Percentiles rank a stretch among this genome's conserved stretches.
These are phyloP conservation scores for Sclerotinia subarctica DNA, from an alignment of 2,329 filamentous ascomycete genomes.

Conservation along the genomic window DNA sequence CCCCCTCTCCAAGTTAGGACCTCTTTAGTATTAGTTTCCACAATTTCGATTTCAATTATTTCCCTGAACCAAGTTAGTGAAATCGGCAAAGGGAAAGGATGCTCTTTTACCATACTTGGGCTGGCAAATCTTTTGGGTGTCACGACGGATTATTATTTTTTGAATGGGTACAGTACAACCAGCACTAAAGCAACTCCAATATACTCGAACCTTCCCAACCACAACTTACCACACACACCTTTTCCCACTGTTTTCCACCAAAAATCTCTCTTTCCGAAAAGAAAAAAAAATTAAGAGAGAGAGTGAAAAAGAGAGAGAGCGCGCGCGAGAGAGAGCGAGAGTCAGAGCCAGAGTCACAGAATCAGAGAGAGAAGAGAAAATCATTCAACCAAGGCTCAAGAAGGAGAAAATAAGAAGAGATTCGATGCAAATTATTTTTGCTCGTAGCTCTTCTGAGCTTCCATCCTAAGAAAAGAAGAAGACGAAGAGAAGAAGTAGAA, in stretches of 20 bases:
- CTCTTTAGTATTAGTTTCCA: slow-evolving; percentile 2
- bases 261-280: slow-evolving; percentile 6
- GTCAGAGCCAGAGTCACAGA: no score
- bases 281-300: not conserved
- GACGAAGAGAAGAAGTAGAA: not conserved
- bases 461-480: not conserved
- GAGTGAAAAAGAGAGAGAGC: not conserved
- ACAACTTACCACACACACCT: slow-evolving; percentile 12
- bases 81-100: not conserved
- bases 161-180: slow-evolving; percentile 11
- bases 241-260: slow-evolving; percentile 16
- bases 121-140: slow-evolving; percentile 4
- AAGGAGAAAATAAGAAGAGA: not conserved
- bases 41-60: not conserved
- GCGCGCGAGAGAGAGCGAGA: not conserved
- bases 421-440: slow-evolving; percentile 22
- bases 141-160: not conserved
- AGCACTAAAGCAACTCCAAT: slow-evolving; percentile 14
- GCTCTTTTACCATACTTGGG: slow-evolving; percentile 2
- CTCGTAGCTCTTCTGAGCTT: slow-evolving; percentile 21
- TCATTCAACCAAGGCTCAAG: not conserved
- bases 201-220: slow-evolving; percentile 20
- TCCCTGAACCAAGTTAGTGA: slow-evolving; percentile 13
- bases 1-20: not conserved
- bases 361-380: not conserved